Base-by-base conservation (phyloP, 257 asterid species). In the Solanum peruvianum region DNA sequence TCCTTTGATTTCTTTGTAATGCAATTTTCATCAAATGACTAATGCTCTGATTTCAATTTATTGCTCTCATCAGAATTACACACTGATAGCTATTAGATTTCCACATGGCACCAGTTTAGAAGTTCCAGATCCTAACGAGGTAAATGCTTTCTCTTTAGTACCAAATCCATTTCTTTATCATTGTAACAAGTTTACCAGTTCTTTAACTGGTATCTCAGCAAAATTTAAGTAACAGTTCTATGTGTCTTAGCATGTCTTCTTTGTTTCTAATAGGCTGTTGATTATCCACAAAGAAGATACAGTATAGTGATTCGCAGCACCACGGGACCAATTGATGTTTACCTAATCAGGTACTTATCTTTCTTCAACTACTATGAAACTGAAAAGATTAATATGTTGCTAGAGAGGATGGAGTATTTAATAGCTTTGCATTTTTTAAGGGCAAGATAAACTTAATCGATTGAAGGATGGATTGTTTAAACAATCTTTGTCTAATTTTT, bases 81-180 rank as follows among this genome's bases (percentile, higher is more conserved):
- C 98, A 44, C 90, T 97, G 88, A 94, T 95, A 86, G 99, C 96
- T 71, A 89, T 97, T 90, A 93, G 96, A 90, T 98, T 98, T 93
- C 99, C 98, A 35, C 99, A 93, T 88, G 99, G 97, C 45, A 95
- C 98, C 44, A 94, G 95, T 75, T 89, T 97, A 91, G 96, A 95
- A 92, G 98, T 94, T 87, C 97, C 98, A n/a, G 98, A 94, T 85
- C 99, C 98, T 27, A 97, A 94, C 64, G 98, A 94, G 97, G 99
- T 94, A 90, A 66, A 87, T 86, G 87, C 71, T 37, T 88, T 67
- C 86, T 39, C 33, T 84, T 84, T 41, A 41, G 76, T 42, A 27
- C 42, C 33, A 31, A 47, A 41, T 10, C 66, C 15, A 64, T 25
- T 62, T 60, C 39, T 27, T 62, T 45, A 25, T 8, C 67, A 85